Evolutionary conservation across 2,329 filamentous ascomycete species (phyloP), one percentile per base, ranked within the genome.

Genomic region (Exserohilum rostratum): DNA sequence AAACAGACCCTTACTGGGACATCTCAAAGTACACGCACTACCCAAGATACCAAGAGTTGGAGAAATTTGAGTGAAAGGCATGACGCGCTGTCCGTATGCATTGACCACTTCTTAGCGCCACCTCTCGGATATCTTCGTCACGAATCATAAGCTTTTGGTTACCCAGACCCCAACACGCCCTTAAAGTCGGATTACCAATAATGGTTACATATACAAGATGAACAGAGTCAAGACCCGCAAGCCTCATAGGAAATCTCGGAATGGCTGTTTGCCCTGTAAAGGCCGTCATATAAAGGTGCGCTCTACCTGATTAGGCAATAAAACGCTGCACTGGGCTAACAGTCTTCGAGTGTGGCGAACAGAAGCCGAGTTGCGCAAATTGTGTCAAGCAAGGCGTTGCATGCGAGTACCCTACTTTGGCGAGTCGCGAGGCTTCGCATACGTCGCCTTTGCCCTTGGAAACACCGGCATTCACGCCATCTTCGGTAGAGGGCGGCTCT

Each of bases 241-340:
- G 50, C 52, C 68, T 20, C 68, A 71, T 44, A 69, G 57, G 37
- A 71, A 71, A 46, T 70, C 67, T 11, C 55, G 68, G 17, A 70
- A 67, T 46, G 68, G 68, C 42, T 71, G 68, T 47, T 43, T 70
- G 33, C 62, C 66, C 12, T 71, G 68, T 50, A 71, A 71, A 55
- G 54, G 53, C 18, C 64, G 68, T 10, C 68, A 70, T 47, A 62
- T 70, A 35, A 71, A 71, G 62, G 68, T 69, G 55, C 29, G 54
- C 51, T 18, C 31, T n/a, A 34, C 35, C 27, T 27, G 35, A 50
- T 42, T 27, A 13, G 12, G 46, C 22, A 37, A 30, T 27, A 11
- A 49, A 40, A 7, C 5, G 31, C 33, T 47, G n/a, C 42, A 17
- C 51, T 33, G 22, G 31, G 53, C 59, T 65, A 44, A 65, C 48